Percentiles rank a stretch among this genome's conserved stretches.
phyloP scores from a whole-genome alignment of 2,329 filamentous ascomycete genomes.

The Ophiostoma montium region DNA sequence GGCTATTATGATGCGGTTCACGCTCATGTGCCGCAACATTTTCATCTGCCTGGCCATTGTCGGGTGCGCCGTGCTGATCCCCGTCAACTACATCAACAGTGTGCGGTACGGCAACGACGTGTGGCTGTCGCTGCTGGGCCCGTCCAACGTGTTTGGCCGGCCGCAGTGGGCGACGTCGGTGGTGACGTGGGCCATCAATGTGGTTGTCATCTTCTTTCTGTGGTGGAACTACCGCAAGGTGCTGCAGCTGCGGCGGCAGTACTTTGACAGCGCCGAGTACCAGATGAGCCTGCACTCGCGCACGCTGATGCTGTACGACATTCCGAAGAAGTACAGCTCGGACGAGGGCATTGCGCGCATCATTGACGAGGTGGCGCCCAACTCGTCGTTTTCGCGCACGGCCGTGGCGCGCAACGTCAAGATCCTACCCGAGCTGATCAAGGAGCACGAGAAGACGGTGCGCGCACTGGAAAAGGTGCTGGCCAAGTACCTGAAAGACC shows the following conservation, averaged over 20 bases:
- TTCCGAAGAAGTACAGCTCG: constrained; percentile 59
- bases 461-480: constrained; percentile 69
- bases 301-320: constrained; percentile 64
- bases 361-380: constrained; percentile 66
- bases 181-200: constrained; percentile 51
- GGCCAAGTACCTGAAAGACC: constrained; percentile 83
- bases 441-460: constrained; percentile 68
- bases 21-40: constrained; percentile 83
- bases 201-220: constrained; percentile 65
- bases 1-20: constrained; percentile 76
- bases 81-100: constrained; percentile 53
- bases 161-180: constrained; percentile 46
- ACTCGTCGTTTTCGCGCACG: constrained; percentile 63
- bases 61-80: constrained; percentile 65
- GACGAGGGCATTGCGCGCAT: constrained; percentile 82
- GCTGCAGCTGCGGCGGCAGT: constrained; percentile 53
- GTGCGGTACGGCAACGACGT: constrained; percentile 20
- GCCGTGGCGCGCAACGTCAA: constrained; percentile 87
- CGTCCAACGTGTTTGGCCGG: constrained; percentile 35
- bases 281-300: constrained; percentile 72
- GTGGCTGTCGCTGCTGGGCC: constrained; percentile 48
- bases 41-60: constrained; percentile 60
- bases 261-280: constrained; percentile 78
- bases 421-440: constrained; percentile 71
- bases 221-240: constrained; percentile 84